These are phyloP conservation scores for Coemansia furcata DNA, from an alignment of 192 early-diverging fungal genomes.

Conservation along the genomic window DNA sequence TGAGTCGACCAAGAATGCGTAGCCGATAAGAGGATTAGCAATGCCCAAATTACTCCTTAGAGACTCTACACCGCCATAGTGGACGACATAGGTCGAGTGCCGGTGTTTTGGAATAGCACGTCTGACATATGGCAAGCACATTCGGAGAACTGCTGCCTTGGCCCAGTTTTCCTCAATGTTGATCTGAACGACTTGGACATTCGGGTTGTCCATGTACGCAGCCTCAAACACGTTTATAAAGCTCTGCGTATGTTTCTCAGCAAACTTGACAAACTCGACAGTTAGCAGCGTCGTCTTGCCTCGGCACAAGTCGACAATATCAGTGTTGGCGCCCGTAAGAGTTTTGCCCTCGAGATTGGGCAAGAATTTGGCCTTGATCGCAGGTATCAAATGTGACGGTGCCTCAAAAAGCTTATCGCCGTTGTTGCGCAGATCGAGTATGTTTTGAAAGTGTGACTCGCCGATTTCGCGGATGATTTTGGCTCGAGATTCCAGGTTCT, in stretches of 20 bases:
- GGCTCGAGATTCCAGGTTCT: constrained; percentile 50
- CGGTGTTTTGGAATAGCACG: constrained; percentile 28
- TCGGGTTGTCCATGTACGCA: constrained; percentile 12
- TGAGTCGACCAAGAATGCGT: constrained; percentile 48
- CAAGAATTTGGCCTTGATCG: constrained; percentile 31
- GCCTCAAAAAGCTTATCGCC: constrained; percentile 53
- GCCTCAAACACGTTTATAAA: constrained; percentile 35
- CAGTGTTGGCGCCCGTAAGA: constrained; percentile 15
- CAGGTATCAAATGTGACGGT: constrained; percentile 33
- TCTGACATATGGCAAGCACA: constrained; percentile 41
- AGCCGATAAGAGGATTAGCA: constrained; percentile 52
- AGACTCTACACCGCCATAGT: constrained; percentile 47
- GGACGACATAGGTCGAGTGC: constrained; percentile 31
- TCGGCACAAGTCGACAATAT: constrained; percentile 28
- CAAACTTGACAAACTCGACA: constrained; percentile 52
- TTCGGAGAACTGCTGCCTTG: constrained; percentile 40
- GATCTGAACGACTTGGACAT: constrained; percentile 43
- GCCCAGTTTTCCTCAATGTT: constrained; percentile 55
- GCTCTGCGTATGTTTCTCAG: constrained; percentile 46
- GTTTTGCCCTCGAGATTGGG: constrained; percentile 48
- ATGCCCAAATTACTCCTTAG: constrained; percentile 45
- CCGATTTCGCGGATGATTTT: constrained; percentile 48
- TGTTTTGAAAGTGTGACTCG: constrained; percentile 52
- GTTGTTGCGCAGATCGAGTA: constrained; percentile 51
- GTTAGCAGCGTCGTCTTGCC: constrained; percentile 43